Evolutionary conservation across 2,329 filamentous ascomycete genomes (phyloP), one percentile per base, ranked within the genome.

Genomic region (Pseudogymnoascus sp.): DNA sequence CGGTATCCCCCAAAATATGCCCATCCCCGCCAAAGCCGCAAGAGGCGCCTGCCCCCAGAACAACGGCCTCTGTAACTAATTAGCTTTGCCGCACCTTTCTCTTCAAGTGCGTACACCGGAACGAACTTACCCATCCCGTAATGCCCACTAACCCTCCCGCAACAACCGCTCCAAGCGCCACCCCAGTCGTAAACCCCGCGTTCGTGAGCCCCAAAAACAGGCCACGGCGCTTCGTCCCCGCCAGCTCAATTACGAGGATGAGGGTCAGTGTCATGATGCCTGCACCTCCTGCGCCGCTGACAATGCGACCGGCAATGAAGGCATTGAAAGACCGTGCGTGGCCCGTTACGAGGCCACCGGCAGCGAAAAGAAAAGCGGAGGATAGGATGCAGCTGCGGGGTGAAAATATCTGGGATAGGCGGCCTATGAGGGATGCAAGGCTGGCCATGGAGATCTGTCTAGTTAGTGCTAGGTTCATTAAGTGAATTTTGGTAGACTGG

Each of bases 151-250:
- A 70, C 0, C 84, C 84, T 4, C 89, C 89, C 14, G 85, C 88
- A 26, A 90, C 78, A 6, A 91, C 84, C 0, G 87, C 89, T 1
- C 89, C 89, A 1, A 89, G 79, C 0, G 88, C 86, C 4, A 93
- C 81, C 2, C 89, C 90, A 11, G 84, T 77, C 0, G 89, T 93
- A 71, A 89, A 89, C 0, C 86, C 85, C 0, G 87, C 82, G 69
- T 93, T 95, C 19, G 90, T 80, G 41, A 91, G 74, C 0, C 90
- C 91, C 65, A 96, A 84, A 63, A 86, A 89, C 19, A 95, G 67
- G 0, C 91, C 91, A 63, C 91, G 81, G 4, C 84, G 80, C 66
- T 84, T 85, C 65, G 85, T 83, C 22, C 82, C 84, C 0, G 87
- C 83, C 65, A 95, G 77, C 71, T 93, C 88, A n/a, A 95, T 81